Conservation (phyloP, 768 basidiomycete species). For the Gautieria morchelliformis region DNA sequence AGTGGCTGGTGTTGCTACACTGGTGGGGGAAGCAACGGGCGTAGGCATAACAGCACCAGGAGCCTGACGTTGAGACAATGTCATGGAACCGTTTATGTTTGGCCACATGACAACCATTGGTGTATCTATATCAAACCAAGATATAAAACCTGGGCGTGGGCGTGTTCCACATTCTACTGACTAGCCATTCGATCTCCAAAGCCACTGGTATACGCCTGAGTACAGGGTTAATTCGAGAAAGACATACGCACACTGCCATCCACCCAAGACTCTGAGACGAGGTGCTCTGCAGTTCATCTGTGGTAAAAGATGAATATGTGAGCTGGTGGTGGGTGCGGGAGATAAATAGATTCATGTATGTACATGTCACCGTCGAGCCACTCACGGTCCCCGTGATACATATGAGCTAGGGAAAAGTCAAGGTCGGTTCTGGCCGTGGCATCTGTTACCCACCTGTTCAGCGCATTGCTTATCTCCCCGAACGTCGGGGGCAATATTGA, state of each 20-base stretch:
- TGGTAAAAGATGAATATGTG: background rate
- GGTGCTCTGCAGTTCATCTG: conserved; percentile 38
- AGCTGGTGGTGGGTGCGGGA: background rate
- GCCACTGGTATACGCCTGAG: conserved; percentile 31
- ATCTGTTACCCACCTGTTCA: background rate
- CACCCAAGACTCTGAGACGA: conserved; percentile 35
- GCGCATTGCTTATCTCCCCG: conserved; percentile 4
- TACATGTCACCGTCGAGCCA: conserved; percentile 36
- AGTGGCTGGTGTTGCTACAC: conserved; percentile 34
- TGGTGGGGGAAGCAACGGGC: conserved; percentile 41
- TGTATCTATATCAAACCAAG: conserved; percentile 17
- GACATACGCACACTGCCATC: conserved; percentile 45
- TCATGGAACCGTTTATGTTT: conserved; percentile 49
- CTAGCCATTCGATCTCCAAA: conserved; percentile 45
- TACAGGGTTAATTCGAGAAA: background rate
- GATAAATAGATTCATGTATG: conserved; percentile 14
- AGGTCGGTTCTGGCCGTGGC: background rate
- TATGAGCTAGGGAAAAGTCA: conserved; percentile 26
- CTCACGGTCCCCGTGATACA: conserved; percentile 39
- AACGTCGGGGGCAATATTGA: background rate
- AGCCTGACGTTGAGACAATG: conserved; percentile 59
- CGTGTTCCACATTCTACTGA: background rate
- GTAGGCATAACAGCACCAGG: conserved; percentile 44
- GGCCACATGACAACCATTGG: conserved; percentile 73
- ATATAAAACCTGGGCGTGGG: background rate